Evolutionary conservation across 257 asterid species (phyloP), one percentile per base, ranked within the genome.

Genomic region (Handroanthus guayacan): DNA sequence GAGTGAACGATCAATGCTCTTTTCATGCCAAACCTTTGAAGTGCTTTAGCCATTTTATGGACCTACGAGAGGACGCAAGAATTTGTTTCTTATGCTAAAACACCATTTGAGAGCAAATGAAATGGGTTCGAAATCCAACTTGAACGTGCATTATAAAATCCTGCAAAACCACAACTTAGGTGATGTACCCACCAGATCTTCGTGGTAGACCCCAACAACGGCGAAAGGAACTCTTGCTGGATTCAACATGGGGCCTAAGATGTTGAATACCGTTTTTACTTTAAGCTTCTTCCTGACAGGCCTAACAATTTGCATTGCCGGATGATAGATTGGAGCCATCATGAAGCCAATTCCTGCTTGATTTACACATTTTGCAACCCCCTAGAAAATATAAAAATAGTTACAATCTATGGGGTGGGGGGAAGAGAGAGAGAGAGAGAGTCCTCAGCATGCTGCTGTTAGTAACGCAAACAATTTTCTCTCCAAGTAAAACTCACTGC

Each of bases 1-100:
- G 94, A 90, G 83, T 90, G 96, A 83, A 90, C 94, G n/a, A 90
- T 82, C 82, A 88, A 72, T 9, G 94, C 89, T 76, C 94, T 74
- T 76, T 83, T 81, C 96, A 88, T 88, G 80, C 96, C 96, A 61
- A 82, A 90, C 34, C 86, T 80, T 74, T 90, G 96, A 16, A 90
- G 85, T 50, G 94, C 91, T 17, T 82, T 86, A 0, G 92, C 96
- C 94, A 90, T 90, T 69, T 83, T 90, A 43, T 80, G 72, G 72
- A 90, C 96, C 96, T 90, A 67, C n/a, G 48, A 72, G 54, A 45
- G 13, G 14, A 72, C 6, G 43, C 34, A 52, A 68, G 64, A 50
- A 69, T 17, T 9, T 69, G 11, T 74, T 67, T 73, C 8, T 31
- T 11, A 16, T 14, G 44, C 36, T 54, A 56, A 54, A 67, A 67